phyloP scores from a whole-genome alignment of 2,329 filamentous ascomycete genomes.

The Madurella fahalii region DNA sequence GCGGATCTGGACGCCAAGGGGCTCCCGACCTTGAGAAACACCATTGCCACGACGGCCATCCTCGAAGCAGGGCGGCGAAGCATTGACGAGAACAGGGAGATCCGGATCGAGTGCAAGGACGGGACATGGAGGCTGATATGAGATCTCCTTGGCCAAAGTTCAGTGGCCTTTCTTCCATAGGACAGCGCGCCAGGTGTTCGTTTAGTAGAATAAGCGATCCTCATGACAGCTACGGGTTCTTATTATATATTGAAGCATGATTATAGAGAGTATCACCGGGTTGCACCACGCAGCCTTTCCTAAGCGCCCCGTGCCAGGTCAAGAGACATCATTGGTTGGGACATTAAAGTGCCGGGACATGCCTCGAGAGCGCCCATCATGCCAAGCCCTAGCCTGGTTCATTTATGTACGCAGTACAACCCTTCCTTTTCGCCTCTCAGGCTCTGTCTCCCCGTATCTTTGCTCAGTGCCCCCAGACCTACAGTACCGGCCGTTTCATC shows the following conservation, averaged over 20 bases:
- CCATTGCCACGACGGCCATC: constrained; percentile 86
- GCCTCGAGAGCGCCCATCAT: too few species aligned
- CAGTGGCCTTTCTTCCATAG: not conserved
- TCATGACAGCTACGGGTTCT: too few species aligned
- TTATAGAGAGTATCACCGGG: not conserved
- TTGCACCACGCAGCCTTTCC: not conserved
- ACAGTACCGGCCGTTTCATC: not conserved
- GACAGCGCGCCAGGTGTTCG: not conserved
- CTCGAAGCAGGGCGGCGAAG: constrained; percentile 80
- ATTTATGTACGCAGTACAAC: too few species aligned
- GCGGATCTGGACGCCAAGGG: constrained; percentile 75
- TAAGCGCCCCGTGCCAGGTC: not conserved
- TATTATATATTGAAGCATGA: not conserved
- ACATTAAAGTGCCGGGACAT: too few species aligned
- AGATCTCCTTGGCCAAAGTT: not conserved
- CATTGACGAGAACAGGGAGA: constrained; percentile 74
- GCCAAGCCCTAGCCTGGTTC: too few species aligned
- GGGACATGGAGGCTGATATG: constrained; percentile 64
- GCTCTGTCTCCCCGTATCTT: too few species aligned
- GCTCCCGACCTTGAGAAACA: constrained; percentile 82
- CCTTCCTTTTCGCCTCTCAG: too few species aligned
- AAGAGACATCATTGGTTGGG: not conserved
- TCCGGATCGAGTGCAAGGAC: constrained; percentile 66
- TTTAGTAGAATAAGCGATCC: too few species aligned
- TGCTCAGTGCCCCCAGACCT: too few species aligned